Percentiles rank a stretch among this genome's conserved stretches.
phyloP scores from a whole-genome alignment of 2,329 filamentous ascomycete genomes.

The Aspergillus japonicus region DNA sequence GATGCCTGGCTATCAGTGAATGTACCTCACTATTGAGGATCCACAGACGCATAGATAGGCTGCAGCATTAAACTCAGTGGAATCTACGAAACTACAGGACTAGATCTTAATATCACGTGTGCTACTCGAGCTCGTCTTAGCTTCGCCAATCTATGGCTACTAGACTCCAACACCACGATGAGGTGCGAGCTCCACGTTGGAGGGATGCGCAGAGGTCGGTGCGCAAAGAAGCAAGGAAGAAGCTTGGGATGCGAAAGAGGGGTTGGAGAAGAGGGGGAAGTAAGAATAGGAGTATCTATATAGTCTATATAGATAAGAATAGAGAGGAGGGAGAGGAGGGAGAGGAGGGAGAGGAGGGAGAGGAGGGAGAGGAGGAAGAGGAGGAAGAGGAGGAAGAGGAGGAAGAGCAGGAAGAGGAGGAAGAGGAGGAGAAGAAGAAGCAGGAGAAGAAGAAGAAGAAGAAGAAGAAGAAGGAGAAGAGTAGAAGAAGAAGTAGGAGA shows the following conservation, averaged over 20 bases:
- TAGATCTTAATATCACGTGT: too few relatives aligned
- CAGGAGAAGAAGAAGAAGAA: background rate
- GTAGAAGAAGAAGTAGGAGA: too few relatives aligned
- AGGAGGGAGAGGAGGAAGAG: background rate
- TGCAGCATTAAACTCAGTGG: too few relatives aligned
- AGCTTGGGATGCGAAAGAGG: background rate
- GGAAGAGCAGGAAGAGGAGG: background rate
- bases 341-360: background rate
- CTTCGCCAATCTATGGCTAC: slow-evolving; percentile 11
- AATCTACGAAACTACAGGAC: too few relatives aligned
- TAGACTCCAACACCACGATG: slow-evolving; percentile 16
- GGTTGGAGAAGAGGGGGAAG: too few relatives aligned
- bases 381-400: background rate
- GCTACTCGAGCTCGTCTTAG: slow-evolving; percentile 8
- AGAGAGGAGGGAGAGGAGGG: background rate
- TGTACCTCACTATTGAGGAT: too few relatives aligned
- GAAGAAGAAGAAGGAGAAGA: background rate
- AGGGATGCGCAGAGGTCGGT: background rate
- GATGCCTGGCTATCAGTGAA: too few relatives aligned
- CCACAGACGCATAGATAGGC: too few relatives aligned
- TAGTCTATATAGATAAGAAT: background rate
- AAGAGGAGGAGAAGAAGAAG: background rate
- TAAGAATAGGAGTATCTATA: too few relatives aligned
- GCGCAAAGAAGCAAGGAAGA: background rate
- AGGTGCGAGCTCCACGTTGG: slow-evolving; percentile 16